A percentile compares a stretch with the other conserved stretches of the same genome.
Conservation (phyloP, 2,329 filamentous ascomycete species). For the Boeremia lycopersici region DNA sequence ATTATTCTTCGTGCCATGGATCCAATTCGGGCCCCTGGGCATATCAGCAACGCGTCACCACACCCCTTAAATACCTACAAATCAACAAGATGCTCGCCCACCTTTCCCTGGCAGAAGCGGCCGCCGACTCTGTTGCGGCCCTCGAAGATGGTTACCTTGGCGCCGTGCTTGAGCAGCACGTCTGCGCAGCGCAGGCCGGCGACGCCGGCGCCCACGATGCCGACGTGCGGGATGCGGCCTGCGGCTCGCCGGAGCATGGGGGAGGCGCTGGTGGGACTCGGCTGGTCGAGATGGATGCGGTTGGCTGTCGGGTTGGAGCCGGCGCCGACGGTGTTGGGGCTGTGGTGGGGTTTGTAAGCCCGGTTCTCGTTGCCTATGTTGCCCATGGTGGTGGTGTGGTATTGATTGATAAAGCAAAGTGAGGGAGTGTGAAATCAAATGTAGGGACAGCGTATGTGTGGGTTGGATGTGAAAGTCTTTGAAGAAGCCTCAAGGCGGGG, state of each 20-base stretch:
- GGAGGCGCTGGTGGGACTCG: slow-evolving; percentile 28
- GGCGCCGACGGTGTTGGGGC: slow-evolving; percentile 23
- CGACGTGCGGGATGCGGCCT: slow-evolving; percentile 60
- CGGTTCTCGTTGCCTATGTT: slow-evolving; percentile 35
- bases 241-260: slow-evolving; percentile 40
- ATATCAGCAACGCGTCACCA: not conserved
- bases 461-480: not conserved
- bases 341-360: slow-evolving; percentile 32
- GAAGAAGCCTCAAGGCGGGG: not conserved
- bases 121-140: slow-evolving; percentile 71
- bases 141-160: slow-evolving; percentile 72
- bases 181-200: slow-evolving; percentile 75
- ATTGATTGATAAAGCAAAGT: not conserved
- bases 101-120: slow-evolving; percentile 59
- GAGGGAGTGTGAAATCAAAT: not conserved
- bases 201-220: slow-evolving; percentile 73
- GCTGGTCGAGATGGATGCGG: slow-evolving; percentile 45
- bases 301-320: slow-evolving; percentile 6
- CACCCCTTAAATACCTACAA: slow-evolving; percentile 52
- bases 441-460: not conserved
- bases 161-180: slow-evolving; percentile 67
- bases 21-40: slow-evolving; percentile 77
- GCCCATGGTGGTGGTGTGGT: slow-evolving; percentile 16
- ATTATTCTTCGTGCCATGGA: slow-evolving; percentile 74
- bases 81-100: slow-evolving; percentile 60